phyloP scores from a whole-genome alignment of 2,329 filamentous ascomycete species.

The Aspergillus glaucus region DNA sequence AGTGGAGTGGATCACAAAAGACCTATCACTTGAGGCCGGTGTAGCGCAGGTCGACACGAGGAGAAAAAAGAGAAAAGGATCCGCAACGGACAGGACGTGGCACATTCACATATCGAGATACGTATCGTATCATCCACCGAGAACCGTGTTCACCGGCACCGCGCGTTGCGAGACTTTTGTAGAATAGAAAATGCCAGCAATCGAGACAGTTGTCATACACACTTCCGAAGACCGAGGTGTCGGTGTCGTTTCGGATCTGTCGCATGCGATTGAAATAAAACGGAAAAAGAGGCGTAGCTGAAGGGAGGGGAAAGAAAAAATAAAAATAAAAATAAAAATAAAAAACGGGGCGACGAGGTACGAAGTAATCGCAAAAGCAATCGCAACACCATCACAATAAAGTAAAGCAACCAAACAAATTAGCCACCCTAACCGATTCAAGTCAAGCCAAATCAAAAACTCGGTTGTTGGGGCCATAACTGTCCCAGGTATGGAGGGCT shows the following conservation, averaged over 20 bases:
- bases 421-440: conserved; percentile 2
- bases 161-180: neutral
- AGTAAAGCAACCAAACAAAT: conserved; percentile 5
- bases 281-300: conserved; percentile 5
- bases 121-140: neutral
- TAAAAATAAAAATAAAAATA: conserved; percentile 2
- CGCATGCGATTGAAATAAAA: conserved; percentile 4
- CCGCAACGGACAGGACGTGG: neutral
- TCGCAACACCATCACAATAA: conserved; percentile 4
- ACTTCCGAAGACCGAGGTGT: conserved; percentile 13
- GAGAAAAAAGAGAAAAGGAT: neutral
- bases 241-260: conserved; percentile 17
- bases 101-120: neutral
- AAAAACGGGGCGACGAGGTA: too few species aligned
- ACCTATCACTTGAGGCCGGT: neutral
- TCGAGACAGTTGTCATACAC: conserved; percentile 6
- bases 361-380: neutral
- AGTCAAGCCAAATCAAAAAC: conserved; percentile 7
- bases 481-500: conserved; percentile 18
- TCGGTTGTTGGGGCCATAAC: conserved; percentile 13
- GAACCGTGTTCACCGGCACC: neutral
- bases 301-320: conserved; percentile 6
- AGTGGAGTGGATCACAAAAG: neutral
- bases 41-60: neutral
- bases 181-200: conserved; percentile 2